Evolutionary conservation across 345 rosid species (phyloP).

Genomic region (Erucastrum elatum): DNA sequence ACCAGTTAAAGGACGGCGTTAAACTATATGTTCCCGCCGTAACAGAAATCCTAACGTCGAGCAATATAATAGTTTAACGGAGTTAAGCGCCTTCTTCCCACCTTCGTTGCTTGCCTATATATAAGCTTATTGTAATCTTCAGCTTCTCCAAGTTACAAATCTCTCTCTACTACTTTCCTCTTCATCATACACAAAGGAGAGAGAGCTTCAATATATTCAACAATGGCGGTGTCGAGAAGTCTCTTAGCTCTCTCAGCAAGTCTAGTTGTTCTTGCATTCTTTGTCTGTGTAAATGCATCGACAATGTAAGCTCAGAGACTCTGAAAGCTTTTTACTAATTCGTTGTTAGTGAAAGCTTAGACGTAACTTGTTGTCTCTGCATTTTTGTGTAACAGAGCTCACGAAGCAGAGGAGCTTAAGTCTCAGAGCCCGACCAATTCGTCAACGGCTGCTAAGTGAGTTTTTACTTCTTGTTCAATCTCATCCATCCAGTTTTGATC

Average conservation of each 20-base stretch:
- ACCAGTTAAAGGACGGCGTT: conserved; percentile 23
- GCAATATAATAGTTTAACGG: conserved; percentile 23
- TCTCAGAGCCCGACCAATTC: conserved; percentile 25
- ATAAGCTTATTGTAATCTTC: neutral
- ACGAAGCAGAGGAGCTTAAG: conserved; percentile 37
- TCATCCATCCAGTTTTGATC: conserved; percentile 12
- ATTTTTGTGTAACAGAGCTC: conserved; percentile 22
- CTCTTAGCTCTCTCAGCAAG: conserved; percentile 39
- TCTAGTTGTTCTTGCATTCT: conserved; percentile 41
- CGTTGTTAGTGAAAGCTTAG: neutral
- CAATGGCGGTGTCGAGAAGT: conserved; percentile 57
- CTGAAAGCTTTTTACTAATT: neutral
- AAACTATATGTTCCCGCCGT: conserved; percentile 10
- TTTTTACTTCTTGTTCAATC: neutral
- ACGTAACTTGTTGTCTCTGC: conserved; percentile 5
- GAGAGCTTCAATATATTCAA: conserved; percentile 22
- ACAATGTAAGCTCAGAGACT: conserved; percentile 21
- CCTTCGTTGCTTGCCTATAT: conserved; percentile 35
- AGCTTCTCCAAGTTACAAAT: conserved; percentile 33
- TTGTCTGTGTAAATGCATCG: conserved; percentile 43
- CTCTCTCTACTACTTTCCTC: conserved; percentile 12
- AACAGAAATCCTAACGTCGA: conserved; percentile 8
- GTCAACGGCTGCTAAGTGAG: conserved; percentile 33
- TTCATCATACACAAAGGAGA: conserved; percentile 7
- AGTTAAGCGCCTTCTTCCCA: conserved; percentile 27